Conservation (phyloP, 345 rosid species). For the Sonneratia alba region DNA sequence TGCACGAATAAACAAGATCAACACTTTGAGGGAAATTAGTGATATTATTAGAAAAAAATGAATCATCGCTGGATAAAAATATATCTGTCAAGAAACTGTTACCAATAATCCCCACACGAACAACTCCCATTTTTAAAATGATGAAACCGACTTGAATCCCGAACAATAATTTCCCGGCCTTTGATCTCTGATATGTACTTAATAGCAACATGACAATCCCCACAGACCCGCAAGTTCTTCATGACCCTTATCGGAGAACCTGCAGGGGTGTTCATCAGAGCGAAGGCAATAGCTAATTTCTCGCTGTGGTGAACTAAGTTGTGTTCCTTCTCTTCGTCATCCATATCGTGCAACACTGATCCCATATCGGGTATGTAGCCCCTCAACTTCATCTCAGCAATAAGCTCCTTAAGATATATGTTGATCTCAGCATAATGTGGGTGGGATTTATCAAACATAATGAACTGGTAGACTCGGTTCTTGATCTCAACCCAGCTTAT, state of each 20-base stretch:
- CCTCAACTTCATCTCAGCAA: conserved; percentile 45
- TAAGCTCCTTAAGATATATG: conserved; percentile 44
- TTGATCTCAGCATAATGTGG: conserved; percentile 43
- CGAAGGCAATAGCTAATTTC: conserved; percentile 68
- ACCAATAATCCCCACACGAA: conserved; percentile 82
- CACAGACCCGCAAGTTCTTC: conserved; percentile 67
- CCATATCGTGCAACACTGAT: conserved; percentile 68
- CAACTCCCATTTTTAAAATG: conserved; percentile 65
- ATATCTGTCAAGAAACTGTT: neutral
- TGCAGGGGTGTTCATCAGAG: conserved; percentile 41
- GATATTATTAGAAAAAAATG: too few species aligned
- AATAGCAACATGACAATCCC: conserved; percentile 66
- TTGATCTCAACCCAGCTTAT: conserved; percentile 74
- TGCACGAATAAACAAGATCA: neutral
- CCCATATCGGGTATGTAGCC: conserved; percentile 66
- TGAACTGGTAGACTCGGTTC: conserved; percentile 46
- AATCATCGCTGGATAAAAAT: neutral
- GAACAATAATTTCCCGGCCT: conserved; percentile 51
- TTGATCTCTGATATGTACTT: conserved; percentile 55
- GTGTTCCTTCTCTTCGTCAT: conserved; percentile 64
- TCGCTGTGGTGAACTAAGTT: conserved; percentile 65
- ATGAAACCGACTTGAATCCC: conserved; percentile 79
- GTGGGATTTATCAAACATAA: conserved; percentile 55
- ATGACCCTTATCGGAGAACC: conserved; percentile 62
- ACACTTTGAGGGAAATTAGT: too few species aligned